phyloP scores from a whole-genome alignment of 2,329 filamentous ascomycete genomes.

The Paracamarosporium sp. region DNA sequence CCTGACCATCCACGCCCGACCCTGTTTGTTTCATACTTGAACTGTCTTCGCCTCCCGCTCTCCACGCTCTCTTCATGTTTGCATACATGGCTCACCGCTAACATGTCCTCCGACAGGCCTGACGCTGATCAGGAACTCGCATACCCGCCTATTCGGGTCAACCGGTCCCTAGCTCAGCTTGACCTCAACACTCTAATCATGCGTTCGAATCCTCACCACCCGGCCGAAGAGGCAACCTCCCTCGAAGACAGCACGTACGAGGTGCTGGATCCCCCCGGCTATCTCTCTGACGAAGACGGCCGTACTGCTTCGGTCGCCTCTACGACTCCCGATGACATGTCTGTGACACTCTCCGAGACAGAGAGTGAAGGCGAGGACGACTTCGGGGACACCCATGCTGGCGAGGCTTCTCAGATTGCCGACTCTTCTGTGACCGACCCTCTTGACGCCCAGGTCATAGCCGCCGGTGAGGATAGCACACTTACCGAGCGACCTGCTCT shows the following conservation, averaged over 20 bases:
- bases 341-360: conserved; percentile 38
- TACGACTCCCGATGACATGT: conserved; percentile 43
- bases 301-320: conserved; percentile 47
- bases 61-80: conserved; percentile 7
- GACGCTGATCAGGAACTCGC: conserved; percentile 35
- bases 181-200: conserved; percentile 45
- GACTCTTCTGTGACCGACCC: conserved; percentile 17
- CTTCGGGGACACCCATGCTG: conserved; percentile 21
- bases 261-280: conserved; percentile 31
- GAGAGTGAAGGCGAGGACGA: conserved; percentile 37
- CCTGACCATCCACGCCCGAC: conserved; percentile 7
- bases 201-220: conserved; percentile 35
- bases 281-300: conserved; percentile 45
- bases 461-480: conserved; percentile 35
- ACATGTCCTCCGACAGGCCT: conserved; percentile 38
- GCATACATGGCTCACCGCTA: conserved; percentile 24
- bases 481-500: conserved; percentile 37
- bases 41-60: conserved; percentile 3
- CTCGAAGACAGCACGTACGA: conserved; percentile 48
- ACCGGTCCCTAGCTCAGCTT: conserved; percentile 36
- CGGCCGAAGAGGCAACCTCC: conserved; percentile 35
- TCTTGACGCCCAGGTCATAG: conserved; percentile 20
- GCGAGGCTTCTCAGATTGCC: conserved; percentile 25
- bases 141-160: conserved; percentile 40
- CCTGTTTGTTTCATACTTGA: conserved; percentile 8